Conservation (phyloP, 2,329 filamentous ascomycete species). For the Biscogniauxia marginata region DNA sequence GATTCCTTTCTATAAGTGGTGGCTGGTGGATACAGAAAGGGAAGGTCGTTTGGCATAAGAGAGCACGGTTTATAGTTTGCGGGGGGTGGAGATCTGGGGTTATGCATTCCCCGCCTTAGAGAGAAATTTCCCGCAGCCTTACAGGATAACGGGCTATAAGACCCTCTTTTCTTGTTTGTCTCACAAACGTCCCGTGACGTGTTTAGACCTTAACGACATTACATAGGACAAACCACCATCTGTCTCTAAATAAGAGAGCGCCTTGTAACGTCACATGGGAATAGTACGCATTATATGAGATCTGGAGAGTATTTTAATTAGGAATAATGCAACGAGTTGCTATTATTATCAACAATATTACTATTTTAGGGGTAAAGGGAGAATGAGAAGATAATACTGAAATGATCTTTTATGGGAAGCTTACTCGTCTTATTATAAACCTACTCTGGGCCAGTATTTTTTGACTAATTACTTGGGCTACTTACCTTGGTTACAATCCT, state of each 20-base stretch:
- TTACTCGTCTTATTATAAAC: too few relatives aligned
- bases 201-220: neutral
- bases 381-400: too few relatives aligned
- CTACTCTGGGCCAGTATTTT: too few relatives aligned
- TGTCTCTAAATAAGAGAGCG: neutral
- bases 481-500: neutral
- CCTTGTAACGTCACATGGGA: neutral
- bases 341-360: too few relatives aligned
- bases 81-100: neutral
- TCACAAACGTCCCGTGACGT: neutral
- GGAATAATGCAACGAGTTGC: too few relatives aligned
- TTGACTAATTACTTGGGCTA: neutral
- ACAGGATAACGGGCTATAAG: neutral
- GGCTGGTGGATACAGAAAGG: neutral
- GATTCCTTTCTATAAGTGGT: neutral
- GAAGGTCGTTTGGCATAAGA: neutral
- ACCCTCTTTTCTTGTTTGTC: neutral
- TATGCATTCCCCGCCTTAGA: neutral
- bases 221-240: neutral
- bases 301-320: too few relatives aligned
- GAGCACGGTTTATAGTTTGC: neutral
- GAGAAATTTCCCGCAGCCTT: neutral
- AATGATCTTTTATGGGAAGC: too few relatives aligned
- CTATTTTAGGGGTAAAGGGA: too few relatives aligned
- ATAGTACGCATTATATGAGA: too few relatives aligned